A percentile compares a stretch with the other conserved stretches of the same genome.
phyloP scores from a whole-genome alignment of 169 alveolate genomes.

The Prorocentrum cordatum region DNA sequence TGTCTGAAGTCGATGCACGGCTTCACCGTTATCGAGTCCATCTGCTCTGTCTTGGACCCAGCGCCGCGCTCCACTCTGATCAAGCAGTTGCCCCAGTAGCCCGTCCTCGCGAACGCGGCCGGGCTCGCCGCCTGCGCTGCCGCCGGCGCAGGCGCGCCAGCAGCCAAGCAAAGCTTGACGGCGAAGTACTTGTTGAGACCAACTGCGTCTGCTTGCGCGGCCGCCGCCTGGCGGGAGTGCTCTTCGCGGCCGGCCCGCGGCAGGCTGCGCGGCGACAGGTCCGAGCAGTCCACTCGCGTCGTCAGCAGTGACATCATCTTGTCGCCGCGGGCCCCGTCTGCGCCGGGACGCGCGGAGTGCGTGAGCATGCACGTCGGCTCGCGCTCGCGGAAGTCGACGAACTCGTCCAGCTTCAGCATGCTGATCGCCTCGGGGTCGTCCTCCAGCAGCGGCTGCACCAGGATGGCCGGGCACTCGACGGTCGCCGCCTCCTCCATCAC shows the following conservation, averaged over 20 bases:
- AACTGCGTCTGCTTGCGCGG: not conserved
- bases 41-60: too few species aligned
- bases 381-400: not conserved
- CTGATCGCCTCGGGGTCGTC: not conserved
- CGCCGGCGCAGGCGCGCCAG: not conserved
- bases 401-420: constrained; percentile 1
- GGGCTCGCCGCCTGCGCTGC: not conserved
- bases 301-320: not conserved
- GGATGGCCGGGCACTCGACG: not conserved
- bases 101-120: not conserved
- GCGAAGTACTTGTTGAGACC: not conserved
- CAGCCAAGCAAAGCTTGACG: not conserved
- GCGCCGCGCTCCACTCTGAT: not conserved
- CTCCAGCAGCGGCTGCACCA: not conserved
- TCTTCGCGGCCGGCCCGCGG: not conserved
- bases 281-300: not conserved
- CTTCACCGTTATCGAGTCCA: too few species aligned
- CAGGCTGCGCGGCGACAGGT: not conserved
- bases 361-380: not conserved
- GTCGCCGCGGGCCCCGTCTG: not conserved
- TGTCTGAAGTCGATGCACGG: not conserved
- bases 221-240: not conserved
- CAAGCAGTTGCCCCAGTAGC: not conserved
- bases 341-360: not conserved
- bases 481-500: not conserved